Evolutionary conservation across 257 asterid species (phyloP).

Genomic region (Solanum etuberosum): DNA sequence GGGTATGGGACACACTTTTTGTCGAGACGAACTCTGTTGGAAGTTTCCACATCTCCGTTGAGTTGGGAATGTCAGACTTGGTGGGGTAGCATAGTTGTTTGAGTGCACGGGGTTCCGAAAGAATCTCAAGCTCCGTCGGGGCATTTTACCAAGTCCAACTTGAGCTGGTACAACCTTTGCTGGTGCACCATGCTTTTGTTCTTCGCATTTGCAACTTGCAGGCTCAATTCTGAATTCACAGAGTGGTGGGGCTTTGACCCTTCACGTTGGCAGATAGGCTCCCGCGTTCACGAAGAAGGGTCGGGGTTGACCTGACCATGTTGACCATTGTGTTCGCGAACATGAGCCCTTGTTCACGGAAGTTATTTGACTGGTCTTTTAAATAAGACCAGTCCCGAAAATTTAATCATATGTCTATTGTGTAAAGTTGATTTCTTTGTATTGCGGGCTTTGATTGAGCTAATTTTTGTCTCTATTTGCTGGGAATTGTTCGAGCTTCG

Average conservation of each 20-base stretch:
- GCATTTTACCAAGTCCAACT: neutral
- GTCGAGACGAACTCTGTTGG: neutral
- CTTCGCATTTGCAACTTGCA: neutral
- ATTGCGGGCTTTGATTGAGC: too few relatives aligned
- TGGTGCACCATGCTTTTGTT: neutral
- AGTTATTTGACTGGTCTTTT: neutral
- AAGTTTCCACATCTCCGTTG: neutral
- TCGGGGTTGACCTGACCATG: neutral
- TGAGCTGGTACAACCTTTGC: neutral
- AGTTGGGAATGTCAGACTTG: neutral
- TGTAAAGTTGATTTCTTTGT: too few relatives aligned
- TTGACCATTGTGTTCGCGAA: too few relatives aligned
- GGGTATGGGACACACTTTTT: neutral
- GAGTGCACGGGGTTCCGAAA: neutral
- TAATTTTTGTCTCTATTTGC: too few relatives aligned
- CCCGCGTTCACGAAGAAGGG: neutral
- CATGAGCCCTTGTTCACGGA: neutral
- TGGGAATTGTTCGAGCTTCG: too few relatives aligned
- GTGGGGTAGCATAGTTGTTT: neutral
- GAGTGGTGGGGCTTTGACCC: neutral
- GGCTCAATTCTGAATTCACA: neutral
- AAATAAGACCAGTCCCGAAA: neutral
- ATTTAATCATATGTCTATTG: too few relatives aligned
- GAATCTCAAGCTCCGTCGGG: neutral
- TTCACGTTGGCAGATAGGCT: neutral